These are phyloP conservation scores for Rubroshorea leprosula DNA, from an alignment of 345 rosid genomes.

Conservation along the genomic window DNA sequence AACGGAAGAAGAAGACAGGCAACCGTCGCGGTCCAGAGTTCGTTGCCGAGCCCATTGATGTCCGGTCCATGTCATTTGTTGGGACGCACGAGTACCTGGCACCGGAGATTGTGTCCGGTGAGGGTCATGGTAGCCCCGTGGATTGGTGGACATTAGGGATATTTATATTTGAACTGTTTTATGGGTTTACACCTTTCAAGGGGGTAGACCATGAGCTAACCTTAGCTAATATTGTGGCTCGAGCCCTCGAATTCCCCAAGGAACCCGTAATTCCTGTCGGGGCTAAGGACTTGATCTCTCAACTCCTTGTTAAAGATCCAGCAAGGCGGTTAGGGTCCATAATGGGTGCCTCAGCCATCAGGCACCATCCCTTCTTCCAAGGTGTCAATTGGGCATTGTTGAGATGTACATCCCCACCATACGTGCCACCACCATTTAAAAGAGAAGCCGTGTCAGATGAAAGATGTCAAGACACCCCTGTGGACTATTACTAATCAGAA, in stretches of 20 bases:
- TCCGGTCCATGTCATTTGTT: conserved; percentile 88
- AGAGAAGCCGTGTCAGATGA: conserved; percentile 57
- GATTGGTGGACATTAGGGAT: conserved; percentile 98
- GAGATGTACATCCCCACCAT: conserved; percentile 75
- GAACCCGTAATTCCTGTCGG: conserved; percentile 52
- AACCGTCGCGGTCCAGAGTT: conserved; percentile 59
- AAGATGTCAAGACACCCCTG: conserved; percentile 59
- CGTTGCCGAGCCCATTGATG: conserved; percentile 79
- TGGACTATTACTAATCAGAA: conserved; percentile 57
- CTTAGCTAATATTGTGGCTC: conserved; percentile 81
- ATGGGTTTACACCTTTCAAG: conserved; percentile 72
- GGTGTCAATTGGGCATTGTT: conserved; percentile 93
- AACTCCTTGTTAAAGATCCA: conserved; percentile 71
- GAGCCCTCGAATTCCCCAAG: conserved; percentile 87
- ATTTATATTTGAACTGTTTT: conserved; percentile 72
- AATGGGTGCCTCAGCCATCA: conserved; percentile 75
- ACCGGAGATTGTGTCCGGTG: conserved; percentile 85
- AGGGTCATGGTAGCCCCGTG: conserved; percentile 84
- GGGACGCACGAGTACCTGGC: conserved; percentile 95
- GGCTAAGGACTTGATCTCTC: conserved; percentile 72
- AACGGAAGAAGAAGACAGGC: conserved; percentile 55
- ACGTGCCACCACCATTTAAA: conserved; percentile 59
- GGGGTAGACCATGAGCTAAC: conserved; percentile 91
- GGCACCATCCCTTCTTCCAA: conserved; percentile 75
- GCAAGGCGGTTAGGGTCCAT: conserved; percentile 66